These are phyloP conservation scores for Colletotrichum sp. DNA, from an alignment of 2,329 filamentous ascomycete species.

Conservation along the genomic window DNA sequence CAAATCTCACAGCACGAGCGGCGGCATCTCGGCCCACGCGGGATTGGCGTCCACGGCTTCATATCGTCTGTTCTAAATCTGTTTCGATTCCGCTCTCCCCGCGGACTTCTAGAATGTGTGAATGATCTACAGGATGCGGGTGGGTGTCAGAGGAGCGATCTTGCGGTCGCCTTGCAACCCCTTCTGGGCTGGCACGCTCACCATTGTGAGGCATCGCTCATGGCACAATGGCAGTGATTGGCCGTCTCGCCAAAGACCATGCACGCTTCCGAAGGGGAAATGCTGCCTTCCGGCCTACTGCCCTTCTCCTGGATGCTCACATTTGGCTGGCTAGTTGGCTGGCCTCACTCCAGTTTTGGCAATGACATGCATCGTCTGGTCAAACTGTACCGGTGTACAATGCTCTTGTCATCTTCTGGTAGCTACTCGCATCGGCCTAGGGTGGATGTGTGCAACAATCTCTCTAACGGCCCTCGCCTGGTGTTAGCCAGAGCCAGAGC, in stretches of 20 bases:
- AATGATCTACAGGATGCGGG: neutral
- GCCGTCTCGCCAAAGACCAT: constrained; percentile 17
- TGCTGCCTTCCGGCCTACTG: constrained; percentile 9
- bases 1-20: neutral
- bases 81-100: neutral
- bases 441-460: constrained; percentile 9
- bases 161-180: constrained; percentile 5
- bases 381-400: constrained; percentile 8
- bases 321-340: constrained; percentile 5
- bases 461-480: neutral
- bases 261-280: constrained; percentile 11
- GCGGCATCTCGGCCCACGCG: constrained; percentile 3
- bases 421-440: neutral
- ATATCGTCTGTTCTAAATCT: neutral
- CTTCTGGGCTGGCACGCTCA: neutral
- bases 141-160: neutral
- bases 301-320: neutral
- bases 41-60: neutral
- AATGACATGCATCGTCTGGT: constrained; percentile 10
- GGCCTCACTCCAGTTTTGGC: neutral
- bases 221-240: neutral
- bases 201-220: neutral
- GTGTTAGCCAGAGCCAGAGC: neutral
- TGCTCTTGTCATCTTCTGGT: neutral
- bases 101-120: constrained; percentile 10